phyloP scores from a whole-genome alignment of 495 filamentous ascomycete species.

The Penicillium diatomitis region DNA sequence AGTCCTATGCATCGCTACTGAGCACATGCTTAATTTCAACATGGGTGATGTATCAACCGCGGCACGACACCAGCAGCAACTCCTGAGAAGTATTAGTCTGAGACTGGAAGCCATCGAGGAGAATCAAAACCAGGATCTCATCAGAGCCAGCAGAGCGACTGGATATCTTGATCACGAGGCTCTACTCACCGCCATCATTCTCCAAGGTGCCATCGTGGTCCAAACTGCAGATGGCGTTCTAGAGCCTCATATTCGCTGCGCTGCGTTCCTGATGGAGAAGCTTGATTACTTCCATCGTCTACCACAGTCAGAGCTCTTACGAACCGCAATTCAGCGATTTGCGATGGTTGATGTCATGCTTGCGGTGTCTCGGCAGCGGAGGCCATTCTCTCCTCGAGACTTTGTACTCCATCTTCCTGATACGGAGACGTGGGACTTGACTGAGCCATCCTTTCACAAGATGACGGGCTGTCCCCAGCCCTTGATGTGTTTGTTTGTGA shows the following conservation, averaged over 20 bases:
- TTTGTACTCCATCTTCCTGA: constrained; percentile 17
- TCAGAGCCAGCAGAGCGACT: neutral
- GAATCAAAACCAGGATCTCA: neutral
- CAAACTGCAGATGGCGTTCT: constrained; percentile 19
- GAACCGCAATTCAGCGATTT: constrained; percentile 18
- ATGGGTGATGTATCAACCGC: constrained; percentile 15
- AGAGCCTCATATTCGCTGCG: constrained; percentile 20
- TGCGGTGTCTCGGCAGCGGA: constrained; percentile 20
- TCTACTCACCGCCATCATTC: constrained; percentile 15
- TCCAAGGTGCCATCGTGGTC: constrained; percentile 19
- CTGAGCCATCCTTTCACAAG: constrained; percentile 21
- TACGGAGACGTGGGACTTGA: constrained; percentile 12
- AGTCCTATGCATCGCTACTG: constrained; percentile 21
- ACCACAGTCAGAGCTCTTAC: constrained; percentile 9
- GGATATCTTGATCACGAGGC: constrained; percentile 12
- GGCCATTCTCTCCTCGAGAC: constrained; percentile 13
- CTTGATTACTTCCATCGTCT: constrained; percentile 10
- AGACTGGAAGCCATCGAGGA: constrained; percentile 11
- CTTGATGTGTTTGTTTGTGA: constrained; percentile 18
- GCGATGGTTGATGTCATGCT: constrained; percentile 24
- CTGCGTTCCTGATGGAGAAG: constrained; percentile 18
- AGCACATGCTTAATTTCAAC: constrained; percentile 24
- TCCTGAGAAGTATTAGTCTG: constrained; percentile 17
- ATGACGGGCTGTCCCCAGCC: constrained; percentile 25
- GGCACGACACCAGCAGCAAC: constrained; percentile 17